Conservation (phyloP, 306 rosid species). For the Pterocarpus macrocarpus region DNA sequence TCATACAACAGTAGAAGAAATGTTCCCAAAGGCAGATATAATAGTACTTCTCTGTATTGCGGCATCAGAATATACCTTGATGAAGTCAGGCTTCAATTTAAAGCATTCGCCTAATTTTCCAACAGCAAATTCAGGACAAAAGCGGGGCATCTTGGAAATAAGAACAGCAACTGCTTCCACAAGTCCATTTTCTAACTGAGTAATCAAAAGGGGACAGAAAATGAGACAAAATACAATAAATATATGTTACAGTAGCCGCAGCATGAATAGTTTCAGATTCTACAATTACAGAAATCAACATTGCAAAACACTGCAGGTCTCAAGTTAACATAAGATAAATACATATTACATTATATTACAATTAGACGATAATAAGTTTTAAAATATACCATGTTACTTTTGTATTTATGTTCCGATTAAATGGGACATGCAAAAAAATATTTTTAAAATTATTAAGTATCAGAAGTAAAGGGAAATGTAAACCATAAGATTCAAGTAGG, state of each 20-base stretch:
- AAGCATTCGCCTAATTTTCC: constrained; percentile 83
- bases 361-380: background rate
- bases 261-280: constrained; percentile 22
- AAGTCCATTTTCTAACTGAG: constrained; percentile 88
- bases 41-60: background rate
- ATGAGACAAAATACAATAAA: constrained; percentile 42
- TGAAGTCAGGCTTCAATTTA: constrained; percentile 86
- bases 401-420: too few species aligned
- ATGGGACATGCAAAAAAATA: too few species aligned
- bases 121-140: constrained; percentile 69
- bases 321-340: background rate
- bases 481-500: too few species aligned
- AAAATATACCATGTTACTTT: background rate
- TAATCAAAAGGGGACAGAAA: constrained; percentile 39
- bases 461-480: too few species aligned
- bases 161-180: constrained; percentile 93
- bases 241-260: constrained; percentile 36
- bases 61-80: constrained; percentile 63
- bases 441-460: too few species aligned
- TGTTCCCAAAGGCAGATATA: background rate
- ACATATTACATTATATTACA: background rate
- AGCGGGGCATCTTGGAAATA: constrained; percentile 86
- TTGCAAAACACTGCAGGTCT: constrained; percentile 4
- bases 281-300: background rate
- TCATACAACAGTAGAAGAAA: constrained; percentile 33